Percentiles rank a stretch among this genome's conserved stretches.
phyloP scores from a whole-genome alignment of 495 filamentous ascomycete genomes.

The Xylaria cubensis region DNA sequence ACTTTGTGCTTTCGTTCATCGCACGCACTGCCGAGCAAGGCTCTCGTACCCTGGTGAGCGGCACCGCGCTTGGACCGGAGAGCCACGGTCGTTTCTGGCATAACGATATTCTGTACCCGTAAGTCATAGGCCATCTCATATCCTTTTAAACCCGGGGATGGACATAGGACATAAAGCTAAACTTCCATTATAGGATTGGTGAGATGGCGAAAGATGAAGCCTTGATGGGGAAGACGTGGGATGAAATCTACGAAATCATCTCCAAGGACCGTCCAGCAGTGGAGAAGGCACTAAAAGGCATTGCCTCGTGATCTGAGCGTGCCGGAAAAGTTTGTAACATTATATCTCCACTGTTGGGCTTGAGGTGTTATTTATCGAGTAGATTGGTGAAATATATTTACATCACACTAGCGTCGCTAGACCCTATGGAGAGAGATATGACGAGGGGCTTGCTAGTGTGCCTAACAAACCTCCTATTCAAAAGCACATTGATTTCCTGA shows the following conservation, averaged over 20 bases:
- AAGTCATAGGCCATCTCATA: not conserved
- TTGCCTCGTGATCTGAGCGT: not conserved
- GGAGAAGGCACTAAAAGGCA: not conserved
- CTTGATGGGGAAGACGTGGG: not conserved
- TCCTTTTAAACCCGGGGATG: not conserved
- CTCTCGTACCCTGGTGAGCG: slow-evolving; percentile 58
- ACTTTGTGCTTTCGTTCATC: slow-evolving; percentile 22
- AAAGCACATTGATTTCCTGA: too few species aligned
- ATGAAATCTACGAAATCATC: not conserved
- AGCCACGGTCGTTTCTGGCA: slow-evolving; percentile 60
- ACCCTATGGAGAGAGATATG: too few species aligned
- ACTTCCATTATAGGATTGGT: not conserved
- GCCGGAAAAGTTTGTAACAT: not conserved
- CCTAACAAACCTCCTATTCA: too few species aligned
- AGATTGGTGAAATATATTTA: not conserved
- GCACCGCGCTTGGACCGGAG: slow-evolving; percentile 53
- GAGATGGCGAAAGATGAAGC: slow-evolving; percentile 8
- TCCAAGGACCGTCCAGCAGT: not conserved
- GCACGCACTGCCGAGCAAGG: slow-evolving; percentile 58
- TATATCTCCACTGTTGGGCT: not conserved
- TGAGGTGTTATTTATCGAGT: not conserved
- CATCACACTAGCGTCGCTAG: too few species aligned
- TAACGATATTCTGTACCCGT: slow-evolving; percentile 30
- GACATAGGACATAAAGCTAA: not conserved
- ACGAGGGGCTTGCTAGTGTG: too few species aligned